These are phyloP conservation scores for Exophiala phaeomuriformis DNA, from an alignment of 2,329 filamentous ascomycete genomes.

Conservation along the genomic window DNA sequence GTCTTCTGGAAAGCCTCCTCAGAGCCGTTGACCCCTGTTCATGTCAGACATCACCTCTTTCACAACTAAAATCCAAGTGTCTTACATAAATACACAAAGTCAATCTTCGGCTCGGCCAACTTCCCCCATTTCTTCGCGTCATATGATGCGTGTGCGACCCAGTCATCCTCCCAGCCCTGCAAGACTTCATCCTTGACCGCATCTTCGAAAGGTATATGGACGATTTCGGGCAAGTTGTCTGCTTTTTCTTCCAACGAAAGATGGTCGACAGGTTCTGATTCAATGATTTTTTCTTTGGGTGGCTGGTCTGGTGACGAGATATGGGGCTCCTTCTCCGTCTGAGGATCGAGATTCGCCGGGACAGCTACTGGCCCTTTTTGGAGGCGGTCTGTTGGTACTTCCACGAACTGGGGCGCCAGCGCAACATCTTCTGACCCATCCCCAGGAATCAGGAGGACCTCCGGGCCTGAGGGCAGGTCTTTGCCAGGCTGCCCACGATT, in stretches of 20 bases:
- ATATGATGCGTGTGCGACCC: slow-evolving; percentile 15
- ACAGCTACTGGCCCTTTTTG: slow-evolving; percentile 11
- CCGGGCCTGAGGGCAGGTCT: slow-evolving; percentile 3
- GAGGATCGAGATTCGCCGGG: slow-evolving; percentile 8
- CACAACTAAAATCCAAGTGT: no score
- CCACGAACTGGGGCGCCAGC: not conserved
- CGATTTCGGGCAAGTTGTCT: slow-evolving; percentile 15
- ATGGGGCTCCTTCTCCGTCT: not conserved
- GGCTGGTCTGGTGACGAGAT: not conserved
- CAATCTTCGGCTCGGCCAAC: slow-evolving; percentile 19
- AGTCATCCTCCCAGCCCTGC: slow-evolving; percentile 22
- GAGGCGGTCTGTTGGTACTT: not conserved
- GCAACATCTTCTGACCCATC: slow-evolving; percentile 1
- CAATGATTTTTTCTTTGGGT: slow-evolving; percentile 5
- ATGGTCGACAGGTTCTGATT: slow-evolving; percentile 6
- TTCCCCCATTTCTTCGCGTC: slow-evolving; percentile 15
- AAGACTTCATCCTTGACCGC: slow-evolving; percentile 16
- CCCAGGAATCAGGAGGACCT: slow-evolving; percentile 6
- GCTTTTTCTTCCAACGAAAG: slow-evolving; percentile 15
- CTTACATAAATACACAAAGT: slow-evolving; percentile 23
- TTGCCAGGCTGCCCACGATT: not conserved
- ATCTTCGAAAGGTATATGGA: slow-evolving; percentile 18
- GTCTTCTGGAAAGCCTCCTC: slow-evolving; percentile 17
- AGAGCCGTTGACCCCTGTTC: slow-evolving; percentile 19
- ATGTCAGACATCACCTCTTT: not conserved